Percentiles rank a stretch among this genome's conserved stretches.
Conservation (phyloP, 257 asterid species). For the Solanum corneliomulleri region DNA sequence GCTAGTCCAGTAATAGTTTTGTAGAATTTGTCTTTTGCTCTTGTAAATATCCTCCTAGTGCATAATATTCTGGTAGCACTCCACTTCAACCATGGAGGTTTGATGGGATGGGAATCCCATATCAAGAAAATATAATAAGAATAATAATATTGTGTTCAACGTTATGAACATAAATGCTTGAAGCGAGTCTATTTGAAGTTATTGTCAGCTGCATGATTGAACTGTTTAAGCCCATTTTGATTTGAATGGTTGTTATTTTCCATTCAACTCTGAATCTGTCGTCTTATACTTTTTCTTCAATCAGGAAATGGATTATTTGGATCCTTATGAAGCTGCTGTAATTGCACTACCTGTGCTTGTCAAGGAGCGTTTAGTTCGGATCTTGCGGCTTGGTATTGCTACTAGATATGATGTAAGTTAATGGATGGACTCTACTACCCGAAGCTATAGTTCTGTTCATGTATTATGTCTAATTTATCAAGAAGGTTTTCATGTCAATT, state of each 20-base stretch:
- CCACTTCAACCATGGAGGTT: background rate
- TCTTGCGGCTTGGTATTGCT: constrained; percentile 83
- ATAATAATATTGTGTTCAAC: background rate
- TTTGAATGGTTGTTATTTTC: background rate
- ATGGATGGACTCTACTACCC: background rate
- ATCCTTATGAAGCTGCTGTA: constrained; percentile 82
- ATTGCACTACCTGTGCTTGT: constrained; percentile 60
- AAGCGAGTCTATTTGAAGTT: background rate
- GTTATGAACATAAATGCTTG: background rate
- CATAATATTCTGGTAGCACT: background rate
- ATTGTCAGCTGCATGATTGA: background rate
- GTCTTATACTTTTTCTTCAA: background rate
- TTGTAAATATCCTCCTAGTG: background rate
- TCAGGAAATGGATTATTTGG: constrained; percentile 40
- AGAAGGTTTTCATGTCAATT: background rate
- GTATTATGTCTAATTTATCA: background rate
- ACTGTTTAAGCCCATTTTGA: background rate
- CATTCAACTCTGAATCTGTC: background rate
- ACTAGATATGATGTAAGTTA: constrained; percentile 77
- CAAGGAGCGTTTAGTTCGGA: constrained; percentile 81
- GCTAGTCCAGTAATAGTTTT: background rate
- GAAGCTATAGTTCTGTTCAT: background rate
- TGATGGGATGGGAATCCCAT: background rate
- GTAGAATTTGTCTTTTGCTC: background rate
- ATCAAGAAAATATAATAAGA: background rate